A percentile compares a stretch with the other conserved stretches of the same genome.
Conservation (phyloP, 108 stramenopile genomes). For the Discostella pseudostelligera region DNA sequence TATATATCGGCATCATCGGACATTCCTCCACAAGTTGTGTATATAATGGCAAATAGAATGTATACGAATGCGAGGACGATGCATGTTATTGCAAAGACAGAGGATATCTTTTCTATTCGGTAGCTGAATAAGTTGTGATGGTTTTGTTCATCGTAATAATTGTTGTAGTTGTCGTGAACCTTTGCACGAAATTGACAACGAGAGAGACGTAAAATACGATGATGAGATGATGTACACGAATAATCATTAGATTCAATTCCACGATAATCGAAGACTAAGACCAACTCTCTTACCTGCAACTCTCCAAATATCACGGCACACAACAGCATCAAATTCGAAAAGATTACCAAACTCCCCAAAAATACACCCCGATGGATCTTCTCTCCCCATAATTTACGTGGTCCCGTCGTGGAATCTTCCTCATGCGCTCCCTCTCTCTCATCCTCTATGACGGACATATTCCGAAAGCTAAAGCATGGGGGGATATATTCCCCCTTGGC, state of each 20-base stretch:
- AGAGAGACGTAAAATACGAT: background rate
- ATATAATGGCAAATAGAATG: slow-evolving; percentile 66
- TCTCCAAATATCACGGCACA: slow-evolving; percentile 86
- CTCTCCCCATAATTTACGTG: slow-evolving; percentile 43
- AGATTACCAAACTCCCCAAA: slow-evolving; percentile 74
- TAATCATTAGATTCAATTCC: no score
- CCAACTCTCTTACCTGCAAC: slow-evolving; percentile 71
- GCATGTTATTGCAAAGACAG: slow-evolving; percentile 71
- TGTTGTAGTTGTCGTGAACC: slow-evolving; percentile 45
- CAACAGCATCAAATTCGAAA: slow-evolving; percentile 76
- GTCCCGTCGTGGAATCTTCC: slow-evolving; percentile 34
- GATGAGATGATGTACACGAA: no score
- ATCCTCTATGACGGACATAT: slow-evolving; percentile 46
- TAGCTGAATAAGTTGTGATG: slow-evolving; percentile 47
- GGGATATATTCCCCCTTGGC: slow-evolving; percentile 79
- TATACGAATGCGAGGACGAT: slow-evolving; percentile 76
- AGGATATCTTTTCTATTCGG: slow-evolving; percentile 79
- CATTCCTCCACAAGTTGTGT: slow-evolving; percentile 45
- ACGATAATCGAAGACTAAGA: no score
- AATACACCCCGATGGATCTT: slow-evolving; percentile 66
- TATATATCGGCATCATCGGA: slow-evolving; percentile 16
- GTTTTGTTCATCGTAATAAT: slow-evolving; percentile 42
- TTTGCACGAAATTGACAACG: background rate
- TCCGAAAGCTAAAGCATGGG: slow-evolving; percentile 67
- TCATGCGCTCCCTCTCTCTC: slow-evolving; percentile 17